Evolutionary conservation across 306 rosid genomes (phyloP).

Genomic region (Sicyos baderoa): DNA sequence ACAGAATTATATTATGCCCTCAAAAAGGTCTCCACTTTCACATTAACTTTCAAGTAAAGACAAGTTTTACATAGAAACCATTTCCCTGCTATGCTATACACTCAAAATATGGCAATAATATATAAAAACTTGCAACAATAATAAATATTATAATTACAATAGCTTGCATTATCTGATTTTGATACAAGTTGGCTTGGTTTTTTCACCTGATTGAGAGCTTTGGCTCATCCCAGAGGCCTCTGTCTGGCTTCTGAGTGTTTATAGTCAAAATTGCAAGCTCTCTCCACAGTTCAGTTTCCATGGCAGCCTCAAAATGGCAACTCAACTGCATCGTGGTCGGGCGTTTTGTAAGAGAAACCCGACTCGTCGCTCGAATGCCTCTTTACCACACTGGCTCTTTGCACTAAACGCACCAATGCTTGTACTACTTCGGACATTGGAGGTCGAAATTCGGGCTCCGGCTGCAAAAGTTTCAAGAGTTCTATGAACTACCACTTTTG

Average conservation of each 20-base stretch:
- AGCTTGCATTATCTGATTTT: constrained; percentile 3
- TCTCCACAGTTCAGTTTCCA: neutral
- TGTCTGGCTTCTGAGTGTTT: constrained; percentile 4
- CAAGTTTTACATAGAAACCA: neutral
- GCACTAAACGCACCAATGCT: constrained; percentile 78
- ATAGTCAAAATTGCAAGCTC: constrained; percentile 8
- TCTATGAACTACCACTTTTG: neutral
- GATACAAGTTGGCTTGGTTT: constrained; percentile 6
- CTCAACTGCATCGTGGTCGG: constrained; percentile 71
- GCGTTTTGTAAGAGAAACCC: constrained; percentile 62
- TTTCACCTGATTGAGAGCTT: neutral
- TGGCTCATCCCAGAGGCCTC: neutral
- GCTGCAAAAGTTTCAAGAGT: constrained; percentile 30
- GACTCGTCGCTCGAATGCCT: constrained; percentile 83
- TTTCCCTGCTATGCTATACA: constrained; percentile 7
- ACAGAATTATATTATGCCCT: constrained; percentile 7
- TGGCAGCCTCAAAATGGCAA: constrained; percentile 35
- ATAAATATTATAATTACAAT: constrained; percentile 12
- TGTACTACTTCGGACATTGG: constrained; percentile 99
- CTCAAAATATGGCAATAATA: constrained; percentile 2
- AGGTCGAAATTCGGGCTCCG: constrained; percentile 91
- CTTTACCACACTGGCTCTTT: constrained; percentile 78
- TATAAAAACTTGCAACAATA: constrained; percentile 1
- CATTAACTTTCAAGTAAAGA: constrained; percentile 12
- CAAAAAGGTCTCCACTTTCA: neutral